A percentile compares a stretch with the other conserved stretches of the same genome.
Conservation (phyloP, 2,329 filamentous ascomycete genomes). For the Pyrenophora tritici-repentis region DNA sequence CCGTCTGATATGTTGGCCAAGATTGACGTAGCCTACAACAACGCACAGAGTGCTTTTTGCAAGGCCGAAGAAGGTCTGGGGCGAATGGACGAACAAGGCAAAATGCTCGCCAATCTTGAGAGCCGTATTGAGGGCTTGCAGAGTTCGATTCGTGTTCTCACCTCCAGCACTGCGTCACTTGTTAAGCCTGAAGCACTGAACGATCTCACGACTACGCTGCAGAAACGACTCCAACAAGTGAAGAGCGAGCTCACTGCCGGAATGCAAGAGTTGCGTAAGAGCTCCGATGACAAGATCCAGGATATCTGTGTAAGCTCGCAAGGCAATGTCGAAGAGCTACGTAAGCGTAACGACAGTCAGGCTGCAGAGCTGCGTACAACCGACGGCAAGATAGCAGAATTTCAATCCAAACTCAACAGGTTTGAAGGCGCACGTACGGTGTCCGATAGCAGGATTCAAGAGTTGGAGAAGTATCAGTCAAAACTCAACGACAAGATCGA, state of each 20-base stretch:
- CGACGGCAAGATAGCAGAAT: too few relatives aligned
- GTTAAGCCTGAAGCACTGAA: not conserved
- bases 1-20: not conserved
- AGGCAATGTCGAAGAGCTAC: too few relatives aligned
- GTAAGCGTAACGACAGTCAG: too few relatives aligned
- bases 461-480: too few relatives aligned
- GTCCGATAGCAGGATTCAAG: too few relatives aligned
- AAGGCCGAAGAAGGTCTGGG: not conserved
- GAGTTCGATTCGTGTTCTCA: constrained; percentile 1
- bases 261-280: constrained; percentile 4
- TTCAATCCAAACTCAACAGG: too few relatives aligned
- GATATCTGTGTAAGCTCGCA: too few relatives aligned
- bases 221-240: not conserved
- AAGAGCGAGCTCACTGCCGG: not conserved
- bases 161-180: constrained; percentile 1
- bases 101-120: not conserved
- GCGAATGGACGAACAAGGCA: not conserved
- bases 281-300: not conserved
- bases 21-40: not conserved
- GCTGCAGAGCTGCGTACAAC: too few relatives aligned
- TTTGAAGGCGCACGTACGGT: too few relatives aligned
- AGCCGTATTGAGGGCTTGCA: not conserved
- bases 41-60: not conserved
- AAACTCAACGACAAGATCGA: too few relatives aligned
- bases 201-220: not conserved